Evolutionary conservation across 176 grass and related monocot species (phyloP).

Genomic region (Stipa capillata): DNA sequence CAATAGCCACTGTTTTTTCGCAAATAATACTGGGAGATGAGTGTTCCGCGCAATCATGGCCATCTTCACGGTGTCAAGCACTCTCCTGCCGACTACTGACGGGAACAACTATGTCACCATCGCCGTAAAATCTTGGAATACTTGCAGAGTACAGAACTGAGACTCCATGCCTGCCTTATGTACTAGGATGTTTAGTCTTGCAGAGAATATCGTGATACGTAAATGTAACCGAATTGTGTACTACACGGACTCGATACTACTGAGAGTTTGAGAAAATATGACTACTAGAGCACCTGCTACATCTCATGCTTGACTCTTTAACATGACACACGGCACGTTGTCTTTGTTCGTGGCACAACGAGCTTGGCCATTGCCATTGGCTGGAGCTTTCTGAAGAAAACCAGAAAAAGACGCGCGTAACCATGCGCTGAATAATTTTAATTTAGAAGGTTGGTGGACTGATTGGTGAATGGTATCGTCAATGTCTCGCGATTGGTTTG

Average conservation of each 20-base stretch:
- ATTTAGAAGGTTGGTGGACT: not conserved
- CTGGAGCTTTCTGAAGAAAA: too few species aligned
- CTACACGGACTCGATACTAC: not conserved
- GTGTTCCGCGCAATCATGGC: not conserved
- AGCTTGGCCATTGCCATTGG: too few species aligned
- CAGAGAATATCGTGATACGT: not conserved
- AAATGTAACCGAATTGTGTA: not conserved
- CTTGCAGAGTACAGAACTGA: too few species aligned
- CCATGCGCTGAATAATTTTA: not conserved
- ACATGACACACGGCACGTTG: too few species aligned
- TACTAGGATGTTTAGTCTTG: not conserved
- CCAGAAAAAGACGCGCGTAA: not conserved
- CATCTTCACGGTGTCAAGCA: not conserved
- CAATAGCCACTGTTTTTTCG: not conserved
- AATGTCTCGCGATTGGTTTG: too few species aligned
- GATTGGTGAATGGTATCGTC: too few species aligned
- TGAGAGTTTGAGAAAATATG: not conserved
- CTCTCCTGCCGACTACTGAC: too few species aligned
- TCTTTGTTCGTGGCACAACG: too few species aligned
- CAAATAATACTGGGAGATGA: not conserved
- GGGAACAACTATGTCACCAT: too few species aligned
- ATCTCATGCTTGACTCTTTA: not conserved
- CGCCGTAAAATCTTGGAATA: too few species aligned
- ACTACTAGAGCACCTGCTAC: not conserved
- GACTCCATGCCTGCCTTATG: not conserved